Evolutionary conservation across 805 yeast genomes (phyloP).

Genomic region (Metschnikowia continentalis): DNA sequence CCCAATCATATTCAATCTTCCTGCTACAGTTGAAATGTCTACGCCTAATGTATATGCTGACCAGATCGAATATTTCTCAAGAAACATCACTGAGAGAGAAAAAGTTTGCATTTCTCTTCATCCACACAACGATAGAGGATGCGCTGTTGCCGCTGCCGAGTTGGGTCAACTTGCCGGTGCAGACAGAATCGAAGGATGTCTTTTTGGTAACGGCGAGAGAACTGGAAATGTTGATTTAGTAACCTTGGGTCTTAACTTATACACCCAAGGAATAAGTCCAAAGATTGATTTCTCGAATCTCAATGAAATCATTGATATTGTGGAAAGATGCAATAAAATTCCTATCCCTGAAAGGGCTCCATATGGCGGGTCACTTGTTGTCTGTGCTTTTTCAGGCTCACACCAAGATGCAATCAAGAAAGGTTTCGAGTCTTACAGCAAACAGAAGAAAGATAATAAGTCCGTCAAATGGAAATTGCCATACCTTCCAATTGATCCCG

Average conservation of each 20-base stretch:
- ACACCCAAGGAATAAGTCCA: constrained; percentile 75
- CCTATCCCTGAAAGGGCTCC: constrained; percentile 79
- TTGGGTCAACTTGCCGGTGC: constrained; percentile 81
- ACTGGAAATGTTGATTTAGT: constrained; percentile 84
- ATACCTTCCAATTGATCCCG: constrained; percentile 79
- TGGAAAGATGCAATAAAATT: constrained; percentile 75
- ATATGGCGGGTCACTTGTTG: constrained; percentile 78
- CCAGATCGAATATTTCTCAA: constrained; percentile 71
- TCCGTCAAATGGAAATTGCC: constrained; percentile 65
- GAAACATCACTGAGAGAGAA: constrained; percentile 60
- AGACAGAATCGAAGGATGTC: constrained; percentile 83
- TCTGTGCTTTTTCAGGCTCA: constrained; percentile 81
- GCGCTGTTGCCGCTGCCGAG: constrained; percentile 87
- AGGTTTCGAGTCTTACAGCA: constrained; percentile 56
- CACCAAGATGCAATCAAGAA: constrained; percentile 87
- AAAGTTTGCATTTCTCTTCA: constrained; percentile 72
- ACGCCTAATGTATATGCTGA: constrained; percentile 83
- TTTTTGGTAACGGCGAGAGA: constrained; percentile 84
- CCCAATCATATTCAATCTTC: constrained; percentile 76
- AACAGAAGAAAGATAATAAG: constrained; percentile 33
- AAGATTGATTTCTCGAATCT: constrained; percentile 68
- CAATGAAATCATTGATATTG: constrained; percentile 61
- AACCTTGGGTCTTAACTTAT: constrained; percentile 70
- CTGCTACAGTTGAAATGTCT: constrained; percentile 81
- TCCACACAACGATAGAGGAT: constrained; percentile 83